A percentile compares a stretch with the other conserved stretches of the same genome.
Evolutionary conservation across 495 filamentous ascomycete species (phyloP).

Genomic region (Chaetomium tenue): DNA sequence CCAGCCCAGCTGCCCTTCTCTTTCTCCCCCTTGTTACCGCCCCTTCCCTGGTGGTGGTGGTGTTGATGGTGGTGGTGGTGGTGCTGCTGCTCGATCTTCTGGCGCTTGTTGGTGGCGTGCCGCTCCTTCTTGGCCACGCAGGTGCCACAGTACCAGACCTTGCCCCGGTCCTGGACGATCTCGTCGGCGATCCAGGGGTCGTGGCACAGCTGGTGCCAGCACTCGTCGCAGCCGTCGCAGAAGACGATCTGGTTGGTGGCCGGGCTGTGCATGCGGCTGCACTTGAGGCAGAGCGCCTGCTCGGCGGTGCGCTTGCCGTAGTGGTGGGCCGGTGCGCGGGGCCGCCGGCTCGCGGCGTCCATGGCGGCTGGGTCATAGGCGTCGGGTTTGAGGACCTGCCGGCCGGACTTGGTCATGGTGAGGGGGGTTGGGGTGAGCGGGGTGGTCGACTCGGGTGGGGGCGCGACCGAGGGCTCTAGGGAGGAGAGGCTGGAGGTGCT

Average conservation of each 20-base stretch:
- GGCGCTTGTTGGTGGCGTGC: conserved; percentile 38
- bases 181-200: conserved; percentile 74
- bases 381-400: conserved; percentile 71
- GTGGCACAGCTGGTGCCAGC: conserved; percentile 92
- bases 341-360: conserved; percentile 36
- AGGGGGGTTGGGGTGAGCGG: conserved; percentile 46
- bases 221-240: conserved; percentile 84
- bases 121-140: conserved; percentile 56
- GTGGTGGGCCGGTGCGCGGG: conserved; percentile 34
- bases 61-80: not conserved
- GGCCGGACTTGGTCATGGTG: conserved; percentile 78
- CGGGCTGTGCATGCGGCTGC: conserved; percentile 73
- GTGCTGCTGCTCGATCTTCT: conserved; percentile 25
- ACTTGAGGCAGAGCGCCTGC: conserved; percentile 67
- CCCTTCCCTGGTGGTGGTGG: not conserved
- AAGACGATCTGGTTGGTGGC: conserved; percentile 85
- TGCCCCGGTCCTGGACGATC: conserved; percentile 60
- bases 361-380: conserved; percentile 62
- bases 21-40: not conserved
- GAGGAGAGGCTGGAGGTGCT: conserved; percentile 25
- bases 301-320: conserved; percentile 52
- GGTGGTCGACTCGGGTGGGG: conserved; percentile 7
- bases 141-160: conserved; percentile 72
- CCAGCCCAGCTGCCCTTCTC: conserved; percentile 43
- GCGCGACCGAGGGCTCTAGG: not conserved